Percentiles rank a stretch among this genome's conserved stretches.
These are phyloP conservation scores for Leptographium galeiforme DNA, from an alignment of 2,329 filamentous ascomycete species.

Conservation along the genomic window DNA sequence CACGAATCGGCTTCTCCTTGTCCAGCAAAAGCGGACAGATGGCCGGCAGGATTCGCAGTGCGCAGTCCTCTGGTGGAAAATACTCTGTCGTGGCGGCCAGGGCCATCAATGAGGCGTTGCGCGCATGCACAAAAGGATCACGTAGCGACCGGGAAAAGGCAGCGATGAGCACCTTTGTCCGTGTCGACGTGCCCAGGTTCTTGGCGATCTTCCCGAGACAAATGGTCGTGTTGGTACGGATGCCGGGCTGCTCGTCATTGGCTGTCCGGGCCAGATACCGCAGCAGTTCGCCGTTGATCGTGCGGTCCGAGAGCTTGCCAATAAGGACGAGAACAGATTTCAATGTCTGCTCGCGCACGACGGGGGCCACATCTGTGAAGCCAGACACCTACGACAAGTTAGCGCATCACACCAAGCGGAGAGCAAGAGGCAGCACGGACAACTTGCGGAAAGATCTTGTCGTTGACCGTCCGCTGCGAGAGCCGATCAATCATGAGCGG, in stretches of 20 bases:
- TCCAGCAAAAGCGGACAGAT: constrained; percentile 79
- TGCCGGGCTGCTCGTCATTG: constrained; percentile 94
- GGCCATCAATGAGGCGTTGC: constrained; percentile 79
- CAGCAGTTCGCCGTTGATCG: constrained; percentile 84
- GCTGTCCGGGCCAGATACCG: constrained; percentile 88
- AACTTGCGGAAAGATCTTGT: constrained; percentile 93
- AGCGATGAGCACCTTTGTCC: constrained; percentile 82
- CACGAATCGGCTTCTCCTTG: constrained; percentile 88
- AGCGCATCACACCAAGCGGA: background rate
- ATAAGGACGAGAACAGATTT: constrained; percentile 86
- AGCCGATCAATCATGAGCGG: constrained; percentile 85
- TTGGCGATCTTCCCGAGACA: constrained; percentile 93
- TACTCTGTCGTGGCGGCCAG: constrained; percentile 73
- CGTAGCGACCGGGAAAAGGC: constrained; percentile 81
- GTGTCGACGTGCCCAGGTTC: constrained; percentile 63
- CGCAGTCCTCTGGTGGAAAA: constrained; percentile 84
- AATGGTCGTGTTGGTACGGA: constrained; percentile 95
- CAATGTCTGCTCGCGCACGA: constrained; percentile 89
- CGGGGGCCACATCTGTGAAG: constrained; percentile 80
- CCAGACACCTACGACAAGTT: constrained; percentile 57
- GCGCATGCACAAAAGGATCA: constrained; percentile 88
- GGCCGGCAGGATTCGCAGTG: constrained; percentile 66
- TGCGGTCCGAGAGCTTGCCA: constrained; percentile 78
- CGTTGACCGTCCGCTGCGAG: constrained; percentile 77
- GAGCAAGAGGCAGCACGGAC: constrained; percentile 28